These are phyloP conservation scores for Arthrobotrys sinensis DNA, from an alignment of 2,329 filamentous ascomycete species.

Conservation along the genomic window DNA sequence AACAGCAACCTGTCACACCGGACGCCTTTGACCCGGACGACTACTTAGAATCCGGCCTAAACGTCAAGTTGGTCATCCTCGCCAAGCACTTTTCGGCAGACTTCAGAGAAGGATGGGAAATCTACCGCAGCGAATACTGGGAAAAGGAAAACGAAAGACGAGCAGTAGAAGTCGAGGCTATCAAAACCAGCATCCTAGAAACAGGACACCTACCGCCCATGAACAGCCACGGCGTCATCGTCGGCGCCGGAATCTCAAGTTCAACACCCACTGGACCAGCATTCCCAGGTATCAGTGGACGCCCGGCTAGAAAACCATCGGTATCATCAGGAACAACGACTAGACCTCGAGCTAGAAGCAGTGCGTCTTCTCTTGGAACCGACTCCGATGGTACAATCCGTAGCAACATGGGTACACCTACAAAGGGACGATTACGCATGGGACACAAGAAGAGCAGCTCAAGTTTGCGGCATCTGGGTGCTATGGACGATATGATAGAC, in stretches of 20 bases:
- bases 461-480: slow-evolving; percentile 38
- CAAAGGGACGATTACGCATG: slow-evolving; percentile 36
- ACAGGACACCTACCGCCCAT: slow-evolving; percentile 56
- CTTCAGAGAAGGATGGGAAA: slow-evolving; percentile 97
- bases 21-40: slow-evolving; percentile 75
- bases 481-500: slow-evolving; percentile 48
- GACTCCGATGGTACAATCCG: slow-evolving; percentile 39
- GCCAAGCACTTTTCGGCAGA: slow-evolving; percentile 95
- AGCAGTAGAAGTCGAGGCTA: slow-evolving; percentile 66
- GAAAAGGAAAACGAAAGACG: slow-evolving; percentile 94
- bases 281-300: slow-evolving; percentile 52
- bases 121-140: slow-evolving; percentile 96
- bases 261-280: slow-evolving; percentile 23
- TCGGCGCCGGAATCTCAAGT: slow-evolving; percentile 34
- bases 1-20: slow-evolving; percentile 1
- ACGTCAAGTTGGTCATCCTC: slow-evolving; percentile 88
- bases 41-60: slow-evolving; percentile 90
- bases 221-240: slow-evolving; percentile 49
- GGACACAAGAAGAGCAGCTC: slow-evolving; percentile 36
- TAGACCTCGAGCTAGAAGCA: slow-evolving; percentile 48
- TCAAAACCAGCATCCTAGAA: slow-evolving; percentile 50
- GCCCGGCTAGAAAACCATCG: slow-evolving; percentile 50
- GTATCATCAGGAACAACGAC: slow-evolving; percentile 37
- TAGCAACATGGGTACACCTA: not conserved
- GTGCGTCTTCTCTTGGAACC: slow-evolving; percentile 1